A percentile compares a stretch with the other conserved stretches of the same genome.
phyloP scores from a whole-genome alignment of 225 moss, liverwort and hornwort species.

The Pseudoscleropodium purum region DNA sequence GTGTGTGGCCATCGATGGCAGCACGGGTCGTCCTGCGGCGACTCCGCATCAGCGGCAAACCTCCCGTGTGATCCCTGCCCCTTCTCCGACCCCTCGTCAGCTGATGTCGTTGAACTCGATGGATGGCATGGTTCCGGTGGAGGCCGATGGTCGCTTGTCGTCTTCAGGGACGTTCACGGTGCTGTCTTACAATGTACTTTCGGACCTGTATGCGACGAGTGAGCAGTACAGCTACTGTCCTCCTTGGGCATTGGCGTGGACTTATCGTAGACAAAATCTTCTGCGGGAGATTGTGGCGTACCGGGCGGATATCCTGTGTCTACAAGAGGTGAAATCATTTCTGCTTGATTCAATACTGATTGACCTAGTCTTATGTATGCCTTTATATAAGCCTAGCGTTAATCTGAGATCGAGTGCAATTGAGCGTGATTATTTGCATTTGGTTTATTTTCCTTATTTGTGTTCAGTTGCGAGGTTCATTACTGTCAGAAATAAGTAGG shows the following conservation, averaged over 20 bases:
- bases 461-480: neutral
- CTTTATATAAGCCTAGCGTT: neutral
- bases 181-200: conserved; percentile 90
- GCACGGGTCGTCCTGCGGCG: conserved; percentile 59
- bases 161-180: conserved; percentile 92
- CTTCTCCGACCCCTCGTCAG: conserved; percentile 90
- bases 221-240: conserved; percentile 98
- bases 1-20: conserved; percentile 80
- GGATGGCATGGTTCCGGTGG: conserved; percentile 53
- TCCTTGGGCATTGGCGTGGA: conserved; percentile 99
- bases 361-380: neutral
- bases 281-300: conserved; percentile 73
- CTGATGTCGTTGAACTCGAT: conserved; percentile 60
- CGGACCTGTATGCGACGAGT: conserved; percentile 89
- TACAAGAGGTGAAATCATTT: conserved; percentile 56
- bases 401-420: neutral
- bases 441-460: neutral
- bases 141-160: conserved; percentile 60
- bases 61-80: conserved; percentile 88
- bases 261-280: conserved; percentile 79
- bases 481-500: neutral
- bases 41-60: conserved; percentile 76
- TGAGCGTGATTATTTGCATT: neutral
- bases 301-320: conserved; percentile 80
- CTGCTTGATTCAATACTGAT: neutral